Percentiles rank a stretch among this genome's conserved stretches.
phyloP scores from a whole-genome alignment of 805 yeast species.

The Candida nonsorbophila region DNA sequence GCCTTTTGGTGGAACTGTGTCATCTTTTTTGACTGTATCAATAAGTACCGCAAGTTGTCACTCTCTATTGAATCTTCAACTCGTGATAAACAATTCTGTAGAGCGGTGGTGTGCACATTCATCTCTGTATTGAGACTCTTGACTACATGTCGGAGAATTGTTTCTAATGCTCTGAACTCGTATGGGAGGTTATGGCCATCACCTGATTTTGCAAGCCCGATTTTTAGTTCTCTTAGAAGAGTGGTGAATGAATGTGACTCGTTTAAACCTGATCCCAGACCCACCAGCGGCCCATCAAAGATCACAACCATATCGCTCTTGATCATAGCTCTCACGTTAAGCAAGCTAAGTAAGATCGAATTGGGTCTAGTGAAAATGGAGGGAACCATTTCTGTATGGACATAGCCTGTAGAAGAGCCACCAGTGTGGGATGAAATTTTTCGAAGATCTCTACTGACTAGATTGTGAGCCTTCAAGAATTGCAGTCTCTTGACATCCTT shows the following conservation, averaged over 20 bases:
- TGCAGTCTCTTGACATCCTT: conserved; percentile 39
- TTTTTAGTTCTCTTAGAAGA: conserved; percentile 39
- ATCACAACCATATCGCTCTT: conserved; percentile 47
- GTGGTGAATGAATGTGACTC: conserved; percentile 39
- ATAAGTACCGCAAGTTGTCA: conserved; percentile 66
- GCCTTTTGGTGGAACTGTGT: conserved; percentile 83
- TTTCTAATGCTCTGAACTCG: conserved; percentile 87
- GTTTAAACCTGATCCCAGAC: conserved; percentile 34
- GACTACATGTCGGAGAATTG: conserved; percentile 75
- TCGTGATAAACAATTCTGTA: conserved; percentile 67
- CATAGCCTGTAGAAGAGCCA: conserved; percentile 11
- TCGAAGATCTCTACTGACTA: conserved; percentile 56
- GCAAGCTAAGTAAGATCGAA: conserved; percentile 42
- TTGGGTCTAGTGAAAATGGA: conserved; percentile 44
- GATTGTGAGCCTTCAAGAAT: conserved; percentile 39
- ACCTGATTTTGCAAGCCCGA: conserved; percentile 28
- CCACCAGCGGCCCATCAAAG: conserved; percentile 25
- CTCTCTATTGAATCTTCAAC: conserved; percentile 80
- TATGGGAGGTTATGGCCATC: conserved; percentile 53
- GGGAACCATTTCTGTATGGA: conserved; percentile 49
- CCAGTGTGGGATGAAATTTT: conserved; percentile 35
- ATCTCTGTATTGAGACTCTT: conserved; percentile 79
- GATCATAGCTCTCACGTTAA: conserved; percentile 48
- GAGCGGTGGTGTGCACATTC: conserved; percentile 75
- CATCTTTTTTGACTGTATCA: conserved; percentile 80